Evolutionary conservation across 73 alveolate genomes (phyloP).

Genomic region (Tetrahymena thermophila): DNA sequence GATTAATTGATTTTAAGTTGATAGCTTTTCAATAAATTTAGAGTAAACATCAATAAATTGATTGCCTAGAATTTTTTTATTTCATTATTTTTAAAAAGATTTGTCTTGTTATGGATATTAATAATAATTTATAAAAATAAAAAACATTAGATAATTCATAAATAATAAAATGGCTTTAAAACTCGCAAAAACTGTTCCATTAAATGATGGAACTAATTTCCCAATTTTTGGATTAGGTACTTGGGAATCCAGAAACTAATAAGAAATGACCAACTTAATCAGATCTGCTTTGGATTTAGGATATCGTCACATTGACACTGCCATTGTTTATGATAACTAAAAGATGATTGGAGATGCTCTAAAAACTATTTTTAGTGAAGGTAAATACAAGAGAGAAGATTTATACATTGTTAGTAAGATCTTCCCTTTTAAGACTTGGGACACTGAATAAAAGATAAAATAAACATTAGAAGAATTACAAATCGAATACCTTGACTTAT

Average conservation of each 20-base stretch:
- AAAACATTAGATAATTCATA: neutral
- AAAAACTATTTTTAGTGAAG: constrained; percentile 20
- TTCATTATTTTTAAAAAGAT: neutral
- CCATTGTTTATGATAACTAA: constrained; percentile 55
- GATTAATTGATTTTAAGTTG: too few species aligned
- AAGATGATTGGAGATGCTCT: constrained; percentile 67
- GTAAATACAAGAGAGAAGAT: constrained; percentile 69
- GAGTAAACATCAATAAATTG: neutral
- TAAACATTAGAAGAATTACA: constrained; percentile 50
- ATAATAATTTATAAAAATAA: neutral
- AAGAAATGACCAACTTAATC: constrained; percentile 21
- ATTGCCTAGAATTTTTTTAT: neutral
- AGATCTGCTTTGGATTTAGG: constrained; percentile 59
- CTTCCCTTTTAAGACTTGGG: constrained; percentile 49
- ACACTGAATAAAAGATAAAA: constrained; percentile 54
- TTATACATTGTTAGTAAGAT: constrained; percentile 67
- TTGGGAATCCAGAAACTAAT: neutral
- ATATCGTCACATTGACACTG: constrained; percentile 77
- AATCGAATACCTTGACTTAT: constrained; percentile 56
- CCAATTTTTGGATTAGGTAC: constrained; percentile 53
- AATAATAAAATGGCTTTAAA: neutral
- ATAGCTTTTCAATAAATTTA: too few species aligned
- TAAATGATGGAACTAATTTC: constrained; percentile 38
- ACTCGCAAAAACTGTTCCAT: constrained; percentile 2
- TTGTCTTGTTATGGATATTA: neutral